These are phyloP conservation scores for Bryopsis sp. DNA, from an alignment of 139 green algal species.

Conservation along the genomic window DNA sequence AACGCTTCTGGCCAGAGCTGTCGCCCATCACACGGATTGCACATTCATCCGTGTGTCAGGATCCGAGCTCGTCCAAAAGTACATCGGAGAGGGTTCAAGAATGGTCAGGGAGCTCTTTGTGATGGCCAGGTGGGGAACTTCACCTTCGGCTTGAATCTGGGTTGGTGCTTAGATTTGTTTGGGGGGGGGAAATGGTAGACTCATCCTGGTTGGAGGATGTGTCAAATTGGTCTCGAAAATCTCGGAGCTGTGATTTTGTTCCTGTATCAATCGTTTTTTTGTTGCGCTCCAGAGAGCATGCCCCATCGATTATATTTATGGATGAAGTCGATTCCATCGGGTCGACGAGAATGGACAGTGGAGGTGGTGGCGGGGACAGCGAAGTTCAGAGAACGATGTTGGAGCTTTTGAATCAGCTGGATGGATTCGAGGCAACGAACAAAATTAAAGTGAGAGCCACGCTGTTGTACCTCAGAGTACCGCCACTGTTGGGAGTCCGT, in stretches of 20 bases:
- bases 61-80: slow-evolving; percentile 98
- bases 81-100: slow-evolving; percentile 97
- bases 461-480: too few species aligned
- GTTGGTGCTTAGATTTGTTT: not conserved
- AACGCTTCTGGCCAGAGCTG: slow-evolving; percentile 80
- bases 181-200: not conserved
- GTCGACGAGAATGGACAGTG: slow-evolving; percentile 76
- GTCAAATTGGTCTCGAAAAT: not conserved
- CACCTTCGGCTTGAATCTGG: not conserved
- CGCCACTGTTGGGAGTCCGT: too few species aligned
- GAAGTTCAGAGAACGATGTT: slow-evolving; percentile 99
- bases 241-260: not conserved
- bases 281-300: slow-evolving; percentile 69
- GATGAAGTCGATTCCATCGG: slow-evolving; percentile 98
- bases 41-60: slow-evolving; percentile 98
- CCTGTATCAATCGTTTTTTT: not conserved
- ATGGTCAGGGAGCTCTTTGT: slow-evolving; percentile 99
- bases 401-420: slow-evolving; percentile 99
- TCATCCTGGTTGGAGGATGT: not conserved
- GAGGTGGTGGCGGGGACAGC: slow-evolving; percentile 74
- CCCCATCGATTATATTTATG: slow-evolving; percentile 96
- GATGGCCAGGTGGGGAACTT: slow-evolving; percentile 74
- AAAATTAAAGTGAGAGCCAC: slow-evolving; percentile 92
- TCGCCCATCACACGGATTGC: slow-evolving; percentile 99
- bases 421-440: slow-evolving; percentile 97